Percentiles rank a stretch among this genome's conserved stretches.
Conservation (phyloP, 1,139 yeast genomes). For the Kodamaea derodonti region DNA sequence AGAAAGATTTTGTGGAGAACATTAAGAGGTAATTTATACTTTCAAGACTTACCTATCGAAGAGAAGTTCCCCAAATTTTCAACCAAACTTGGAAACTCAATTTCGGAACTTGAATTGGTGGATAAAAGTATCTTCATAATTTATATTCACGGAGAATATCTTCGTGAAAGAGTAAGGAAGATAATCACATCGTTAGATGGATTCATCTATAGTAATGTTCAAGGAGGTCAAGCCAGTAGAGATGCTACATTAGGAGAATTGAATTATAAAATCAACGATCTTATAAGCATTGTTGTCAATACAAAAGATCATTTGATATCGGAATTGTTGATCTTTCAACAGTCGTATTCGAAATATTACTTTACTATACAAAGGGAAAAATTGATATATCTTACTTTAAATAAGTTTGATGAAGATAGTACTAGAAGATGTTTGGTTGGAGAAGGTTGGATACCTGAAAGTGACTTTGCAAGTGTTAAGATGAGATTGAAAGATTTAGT, state of each 20-base stretch:
- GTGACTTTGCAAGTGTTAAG: slow-evolving; percentile 22
- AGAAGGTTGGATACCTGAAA: slow-evolving; percentile 91
- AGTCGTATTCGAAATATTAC: slow-evolving; percentile 34
- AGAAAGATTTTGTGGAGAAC: slow-evolving; percentile 55
- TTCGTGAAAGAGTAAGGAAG: slow-evolving; percentile 63
- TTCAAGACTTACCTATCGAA: slow-evolving; percentile 45
- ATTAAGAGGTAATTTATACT: slow-evolving; percentile 49
- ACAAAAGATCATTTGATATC: slow-evolving; percentile 68
- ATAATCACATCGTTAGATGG: slow-evolving; percentile 88
- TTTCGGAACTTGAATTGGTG: slow-evolving; percentile 42
- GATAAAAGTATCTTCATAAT: slow-evolving; percentile 75
- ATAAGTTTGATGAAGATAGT: slow-evolving; percentile 78
- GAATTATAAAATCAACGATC: slow-evolving; percentile 46
- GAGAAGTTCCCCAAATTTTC: slow-evolving; percentile 27
- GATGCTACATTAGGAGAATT: slow-evolving; percentile 57
- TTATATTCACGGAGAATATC: slow-evolving; percentile 80
- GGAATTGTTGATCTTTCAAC: slow-evolving; percentile 71
- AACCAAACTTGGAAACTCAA: not conserved
- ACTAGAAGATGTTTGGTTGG: slow-evolving; percentile 86
- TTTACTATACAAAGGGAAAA: slow-evolving; percentile 63
- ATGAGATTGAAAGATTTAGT: not conserved
- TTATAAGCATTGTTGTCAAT: slow-evolving; percentile 56
- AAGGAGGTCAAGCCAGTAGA: slow-evolving; percentile 51
- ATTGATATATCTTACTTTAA: slow-evolving; percentile 69
- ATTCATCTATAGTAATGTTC: slow-evolving; percentile 58